Base-by-base conservation (phyloP, 1,284 basidiomycete genomes). In the Irpex sp. region DNA sequence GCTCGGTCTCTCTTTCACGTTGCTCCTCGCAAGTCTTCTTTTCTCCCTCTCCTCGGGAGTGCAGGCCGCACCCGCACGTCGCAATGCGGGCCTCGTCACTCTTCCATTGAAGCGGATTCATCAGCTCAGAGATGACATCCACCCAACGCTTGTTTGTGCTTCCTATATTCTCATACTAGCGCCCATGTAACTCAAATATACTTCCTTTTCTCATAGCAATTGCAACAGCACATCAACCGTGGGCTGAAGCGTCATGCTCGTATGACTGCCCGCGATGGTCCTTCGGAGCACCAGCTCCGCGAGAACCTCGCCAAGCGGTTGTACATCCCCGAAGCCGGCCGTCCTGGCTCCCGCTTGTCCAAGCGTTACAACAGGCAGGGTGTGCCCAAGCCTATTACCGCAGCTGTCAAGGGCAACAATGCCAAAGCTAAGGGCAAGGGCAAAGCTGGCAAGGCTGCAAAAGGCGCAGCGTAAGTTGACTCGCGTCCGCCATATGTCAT, bases 211-310 rank as follows among this genome's bases (percentile, higher is more conserved):
- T 43, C 39, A 43, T 43, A 92, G 90, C 74, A 82, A 61, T 75
- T 88, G 54, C 90, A 92, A 73, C 90, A 89, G 74, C 81, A 88
- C 69, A 83, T 89, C 65, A 92, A 92, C 75, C 84, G 84, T 59
- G 80, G 83, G 61, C 77, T 83, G 63, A 83, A 80, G 63, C 88
- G 91, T 61, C 78, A 86, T 62, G 89, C 90, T 4, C 86, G 81
- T 61, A 89, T 93, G 85, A 84, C 83, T 6, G 85, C 88, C 17
- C 82, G 82, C 53, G 75, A 76, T 13, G 78, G 72, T 7, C 87
- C 86, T 1, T 77, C 81, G 31, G 76, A 78, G 46, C 75, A 78
- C 35, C 78, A 82, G 21, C 79, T 92, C 58, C 76, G 77, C 46
- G 76, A 72, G 15, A 82, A 80, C 62, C 74, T 92, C 59, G 75